Evolutionary conservation across 2,329 filamentous ascomycete genomes (phyloP).

Genomic region (Rhynchosporium graminicola): DNA sequence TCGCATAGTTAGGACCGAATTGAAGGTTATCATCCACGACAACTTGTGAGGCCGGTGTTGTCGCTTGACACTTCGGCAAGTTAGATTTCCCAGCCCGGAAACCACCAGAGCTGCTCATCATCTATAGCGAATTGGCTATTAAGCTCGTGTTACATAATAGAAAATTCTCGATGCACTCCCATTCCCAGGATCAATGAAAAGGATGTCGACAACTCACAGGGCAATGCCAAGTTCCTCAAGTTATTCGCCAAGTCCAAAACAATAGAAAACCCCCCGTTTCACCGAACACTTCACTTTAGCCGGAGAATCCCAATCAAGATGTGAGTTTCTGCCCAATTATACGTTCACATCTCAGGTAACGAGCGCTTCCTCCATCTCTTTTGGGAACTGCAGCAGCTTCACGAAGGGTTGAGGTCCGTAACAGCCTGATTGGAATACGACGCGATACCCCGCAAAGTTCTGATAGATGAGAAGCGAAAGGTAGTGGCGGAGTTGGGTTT

Average conservation of each 20-base stretch:
- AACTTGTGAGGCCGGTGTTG: too few relatives aligned
- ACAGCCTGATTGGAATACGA: constrained; percentile 10
- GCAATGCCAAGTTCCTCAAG: background rate
- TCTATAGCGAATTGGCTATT: too few relatives aligned
- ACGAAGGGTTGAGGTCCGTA: background rate
- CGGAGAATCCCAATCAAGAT: background rate
- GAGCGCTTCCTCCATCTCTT: background rate
- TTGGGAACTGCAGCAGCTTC: background rate
- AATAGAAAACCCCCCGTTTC: background rate
- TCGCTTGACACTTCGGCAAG: too few relatives aligned
- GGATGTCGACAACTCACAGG: too few relatives aligned
- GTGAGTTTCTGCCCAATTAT: background rate
- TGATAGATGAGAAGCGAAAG: too few relatives aligned
- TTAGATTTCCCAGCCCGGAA: too few relatives aligned
- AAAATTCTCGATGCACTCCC: too few relatives aligned
- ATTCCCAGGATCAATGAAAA: too few relatives aligned
- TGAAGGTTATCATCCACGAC: too few relatives aligned
- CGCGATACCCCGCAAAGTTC: background rate
- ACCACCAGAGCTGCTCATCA: too few relatives aligned
- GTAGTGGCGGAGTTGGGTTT: background rate
- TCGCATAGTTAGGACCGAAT: too few relatives aligned
- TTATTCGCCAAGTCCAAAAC: background rate
- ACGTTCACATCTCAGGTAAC: background rate
- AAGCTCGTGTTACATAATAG: too few relatives aligned
- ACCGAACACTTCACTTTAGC: background rate